Evolutionary conservation across 768 basidiomycete genomes (phyloP), one percentile per base, ranked within the genome.

Genomic region (Hirschioporus abietinus): DNA sequence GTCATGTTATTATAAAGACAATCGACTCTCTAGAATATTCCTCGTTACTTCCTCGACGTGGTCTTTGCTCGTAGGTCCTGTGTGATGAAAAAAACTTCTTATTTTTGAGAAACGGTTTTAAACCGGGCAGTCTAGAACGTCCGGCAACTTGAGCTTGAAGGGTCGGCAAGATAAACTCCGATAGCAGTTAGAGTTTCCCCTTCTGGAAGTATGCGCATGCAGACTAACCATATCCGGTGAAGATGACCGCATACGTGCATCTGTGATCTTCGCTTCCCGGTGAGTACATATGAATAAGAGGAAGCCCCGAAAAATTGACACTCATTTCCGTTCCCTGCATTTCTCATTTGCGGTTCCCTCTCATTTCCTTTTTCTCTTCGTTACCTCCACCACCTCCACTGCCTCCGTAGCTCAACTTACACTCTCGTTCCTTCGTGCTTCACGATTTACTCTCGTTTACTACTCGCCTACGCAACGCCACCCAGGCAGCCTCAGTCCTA

Each of bases 391-490:
- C 58, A 58, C 58, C 57, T 34, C 30, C 30, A 25, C 27, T 26
- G 42, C 42, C 42, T 12, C 42, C 42, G 42, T 10, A 52, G 42
- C 42, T 30, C 30, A 30, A 30, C 30, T 30, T 10, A 5, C 42
- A 52, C 42, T 52, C 42, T 52, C 42, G 15, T 52, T 52, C 42
- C 20, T 52, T 52, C 42, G 42, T 52, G 42, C 20, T 15, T 52
- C 42, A 52, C 42, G 42, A 52, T 52, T 52, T 52, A 52, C 42
- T 52, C 42, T 52, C 42, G 42, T 52, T 52, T 52, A 52, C 42
- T 52, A 10, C 12, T 20, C 20, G 1, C 42, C 20, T 52, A 52
- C 42, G 42, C 42, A 15, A 15, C 42, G 42, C 42, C 42, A 52
- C 42, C 20, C 42, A 12, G 20, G 42, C 15, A 15, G 35, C 30